A percentile compares a stretch with the other conserved stretches of the same genome.
These are phyloP conservation scores for Ogataea ramenticola DNA, from an alignment of 805 yeast genomes.

Conservation along the genomic window DNA sequence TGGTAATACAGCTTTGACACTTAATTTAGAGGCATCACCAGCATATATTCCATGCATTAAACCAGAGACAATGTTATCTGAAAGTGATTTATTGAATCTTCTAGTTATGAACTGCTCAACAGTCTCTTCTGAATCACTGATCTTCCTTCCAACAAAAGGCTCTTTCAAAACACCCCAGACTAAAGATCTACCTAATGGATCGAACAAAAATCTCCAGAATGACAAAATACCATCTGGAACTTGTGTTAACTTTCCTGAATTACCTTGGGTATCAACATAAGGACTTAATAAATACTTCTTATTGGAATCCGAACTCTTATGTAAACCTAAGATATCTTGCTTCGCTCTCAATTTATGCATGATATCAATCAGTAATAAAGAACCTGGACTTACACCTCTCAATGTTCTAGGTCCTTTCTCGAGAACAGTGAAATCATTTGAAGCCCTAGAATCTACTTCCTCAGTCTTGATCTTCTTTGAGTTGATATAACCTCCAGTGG, in stretches of 20 bases:
- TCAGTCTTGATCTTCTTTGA: constrained; percentile 34
- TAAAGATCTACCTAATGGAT: constrained; percentile 39
- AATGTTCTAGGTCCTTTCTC: constrained; percentile 93
- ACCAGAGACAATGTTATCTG: constrained; percentile 66
- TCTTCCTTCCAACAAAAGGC: constrained; percentile 30
- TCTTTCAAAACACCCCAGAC: constrained; percentile 41
- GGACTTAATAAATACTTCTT: constrained; percentile 54
- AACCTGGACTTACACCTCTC: constrained; percentile 77
- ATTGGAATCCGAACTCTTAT: constrained; percentile 54
- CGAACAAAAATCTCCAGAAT: constrained; percentile 25
- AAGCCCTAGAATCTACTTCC: constrained; percentile 16
- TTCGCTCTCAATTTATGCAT: constrained; percentile 39
- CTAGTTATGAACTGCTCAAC: constrained; percentile 61
- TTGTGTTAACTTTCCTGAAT: constrained; percentile 38
- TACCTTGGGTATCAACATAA: constrained; percentile 11
- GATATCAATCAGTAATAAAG: constrained; percentile 58
- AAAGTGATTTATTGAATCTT: constrained; percentile 55
- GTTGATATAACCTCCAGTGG: constrained; percentile 78
- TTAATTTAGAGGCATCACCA: constrained; percentile 63
- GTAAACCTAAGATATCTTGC: constrained; percentile 52
- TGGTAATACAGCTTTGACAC: constrained; percentile 57
- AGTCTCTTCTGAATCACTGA: constrained; percentile 51
- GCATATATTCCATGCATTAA: constrained; percentile 87
- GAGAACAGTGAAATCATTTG: constrained; percentile 28
- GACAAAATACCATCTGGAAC: constrained; percentile 40